These are phyloP conservation scores for Penicillium herquei DNA, from an alignment of 495 filamentous ascomycete species.

Conservation along the genomic window DNA sequence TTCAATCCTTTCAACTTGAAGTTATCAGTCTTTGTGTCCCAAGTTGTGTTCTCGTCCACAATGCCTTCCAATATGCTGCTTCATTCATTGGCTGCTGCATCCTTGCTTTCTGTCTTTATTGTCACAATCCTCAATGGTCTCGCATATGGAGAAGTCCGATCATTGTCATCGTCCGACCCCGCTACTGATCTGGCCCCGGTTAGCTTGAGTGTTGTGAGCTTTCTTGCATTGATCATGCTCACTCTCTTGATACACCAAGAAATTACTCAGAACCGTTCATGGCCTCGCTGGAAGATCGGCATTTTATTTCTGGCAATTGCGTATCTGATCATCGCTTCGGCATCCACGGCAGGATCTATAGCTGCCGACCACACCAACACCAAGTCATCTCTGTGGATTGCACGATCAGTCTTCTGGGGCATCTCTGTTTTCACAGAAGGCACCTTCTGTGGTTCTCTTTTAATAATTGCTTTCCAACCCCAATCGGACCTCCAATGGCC, in stretches of 20 bases:
- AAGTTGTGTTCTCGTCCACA: slow-evolving; percentile 3
- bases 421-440: slow-evolving; percentile 36
- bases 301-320: slow-evolving; percentile 20
- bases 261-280: slow-evolving; percentile 14
- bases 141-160: slow-evolving; percentile 27
- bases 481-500: slow-evolving; percentile 24
- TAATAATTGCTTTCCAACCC: slow-evolving; percentile 10
- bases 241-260: slow-evolving; percentile 26
- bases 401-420: slow-evolving; percentile 36
- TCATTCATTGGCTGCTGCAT: slow-evolving; percentile 28
- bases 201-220: slow-evolving; percentile 29
- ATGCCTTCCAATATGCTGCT: slow-evolving; percentile 20
- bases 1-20: background rate
- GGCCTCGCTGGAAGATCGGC: slow-evolving; percentile 19
- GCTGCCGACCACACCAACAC: slow-evolving; percentile 12
- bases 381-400: slow-evolving; percentile 18
- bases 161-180: slow-evolving; percentile 14
- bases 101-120: slow-evolving; percentile 26
- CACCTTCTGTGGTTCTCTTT: slow-evolving; percentile 31
- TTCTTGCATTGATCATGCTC: slow-evolving; percentile 25
- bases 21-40: background rate
- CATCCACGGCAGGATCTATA: slow-evolving; percentile 29
- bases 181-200: slow-evolving; percentile 26
- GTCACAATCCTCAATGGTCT: slow-evolving; percentile 35
- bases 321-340: slow-evolving; percentile 33